Evolutionary conservation across 192 early-diverging fungal genomes (phyloP).

Genomic region (Funneliformis geosporum): DNA sequence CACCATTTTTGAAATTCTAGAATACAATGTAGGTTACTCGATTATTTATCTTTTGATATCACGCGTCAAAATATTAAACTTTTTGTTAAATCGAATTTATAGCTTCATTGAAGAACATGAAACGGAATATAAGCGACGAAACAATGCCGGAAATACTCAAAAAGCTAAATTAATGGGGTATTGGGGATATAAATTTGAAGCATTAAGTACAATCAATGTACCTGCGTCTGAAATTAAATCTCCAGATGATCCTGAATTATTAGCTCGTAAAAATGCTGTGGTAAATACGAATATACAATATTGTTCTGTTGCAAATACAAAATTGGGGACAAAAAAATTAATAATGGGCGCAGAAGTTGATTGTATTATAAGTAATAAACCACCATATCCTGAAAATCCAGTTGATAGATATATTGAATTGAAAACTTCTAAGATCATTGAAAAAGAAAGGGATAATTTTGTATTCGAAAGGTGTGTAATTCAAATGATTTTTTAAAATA

Average conservation of each 20-base stretch:
- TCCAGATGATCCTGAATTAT: constrained; percentile 47
- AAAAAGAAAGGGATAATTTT: constrained; percentile 43
- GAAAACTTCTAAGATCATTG: constrained; percentile 77
- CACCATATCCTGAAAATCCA: constrained; percentile 48
- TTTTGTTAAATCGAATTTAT: constrained; percentile 33
- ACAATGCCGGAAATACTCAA: constrained; percentile 45
- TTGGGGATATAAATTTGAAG: constrained; percentile 92
- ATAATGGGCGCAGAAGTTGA: constrained; percentile 94
- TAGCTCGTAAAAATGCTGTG: constrained; percentile 41
- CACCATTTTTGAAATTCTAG: constrained; percentile 16
- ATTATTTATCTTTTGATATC: no score
- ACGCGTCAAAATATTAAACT: background rate
- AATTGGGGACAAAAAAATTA: constrained; percentile 64
- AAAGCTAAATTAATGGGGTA: constrained; percentile 74
- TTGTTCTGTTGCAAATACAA: constrained; percentile 82
- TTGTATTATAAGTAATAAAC: constrained; percentile 64
- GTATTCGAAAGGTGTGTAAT: constrained; percentile 64
- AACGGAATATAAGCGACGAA: constrained; percentile 42
- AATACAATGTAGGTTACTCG: constrained; percentile 20
- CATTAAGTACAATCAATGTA: constrained; percentile 62
- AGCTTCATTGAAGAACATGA: constrained; percentile 83
- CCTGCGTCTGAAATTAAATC: constrained; percentile 50
- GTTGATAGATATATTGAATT: constrained; percentile 78
- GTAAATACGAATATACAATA: constrained; percentile 89
- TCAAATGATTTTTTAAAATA: background rate